Conservation (phyloP, 140 eudicot species). For the Erigeron philadelphicus region DNA sequence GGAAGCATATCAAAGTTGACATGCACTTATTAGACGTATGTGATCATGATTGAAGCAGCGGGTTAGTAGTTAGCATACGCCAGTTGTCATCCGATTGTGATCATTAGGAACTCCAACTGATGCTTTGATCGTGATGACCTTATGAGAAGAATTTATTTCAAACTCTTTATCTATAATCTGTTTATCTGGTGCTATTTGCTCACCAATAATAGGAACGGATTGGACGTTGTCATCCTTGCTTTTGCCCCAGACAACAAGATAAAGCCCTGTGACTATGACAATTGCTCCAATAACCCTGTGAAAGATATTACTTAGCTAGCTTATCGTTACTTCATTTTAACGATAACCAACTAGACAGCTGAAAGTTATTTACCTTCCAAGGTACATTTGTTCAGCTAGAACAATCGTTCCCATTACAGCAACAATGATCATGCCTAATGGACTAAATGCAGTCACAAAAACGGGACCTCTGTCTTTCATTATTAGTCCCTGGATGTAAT, state of each 20-base stretch:
- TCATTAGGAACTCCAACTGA: slow-evolving; percentile 29
- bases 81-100: slow-evolving; percentile 4
- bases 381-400: slow-evolving; percentile 58
- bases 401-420: slow-evolving; percentile 69
- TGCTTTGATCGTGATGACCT: slow-evolving; percentile 36
- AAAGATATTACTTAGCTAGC: not conserved
- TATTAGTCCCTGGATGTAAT: slow-evolving; percentile 81
- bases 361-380: slow-evolving; percentile 58
- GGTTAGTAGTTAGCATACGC: not conserved
- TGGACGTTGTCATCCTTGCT: slow-evolving; percentile 52
- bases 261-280: slow-evolving; percentile 72
- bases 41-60: not conserved
- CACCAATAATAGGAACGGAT: slow-evolving; percentile 29
- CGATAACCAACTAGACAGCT: not conserved
- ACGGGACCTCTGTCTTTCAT: slow-evolving; percentile 97
- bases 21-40: not conserved
- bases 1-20: not conserved
- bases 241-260: slow-evolving; percentile 93
- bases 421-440: slow-evolving; percentile 74
- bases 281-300: slow-evolving; percentile 66
- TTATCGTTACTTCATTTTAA: not conserved
- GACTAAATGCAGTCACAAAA: slow-evolving; percentile 85
- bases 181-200: slow-evolving; percentile 32
- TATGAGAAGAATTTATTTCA: slow-evolving; percentile 22
- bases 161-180: slow-evolving; percentile 16